These are phyloP conservation scores for Zygosaccharomyces pseudobailii DNA, from an alignment of 1,139 yeast species.

Conservation along the genomic window DNA sequence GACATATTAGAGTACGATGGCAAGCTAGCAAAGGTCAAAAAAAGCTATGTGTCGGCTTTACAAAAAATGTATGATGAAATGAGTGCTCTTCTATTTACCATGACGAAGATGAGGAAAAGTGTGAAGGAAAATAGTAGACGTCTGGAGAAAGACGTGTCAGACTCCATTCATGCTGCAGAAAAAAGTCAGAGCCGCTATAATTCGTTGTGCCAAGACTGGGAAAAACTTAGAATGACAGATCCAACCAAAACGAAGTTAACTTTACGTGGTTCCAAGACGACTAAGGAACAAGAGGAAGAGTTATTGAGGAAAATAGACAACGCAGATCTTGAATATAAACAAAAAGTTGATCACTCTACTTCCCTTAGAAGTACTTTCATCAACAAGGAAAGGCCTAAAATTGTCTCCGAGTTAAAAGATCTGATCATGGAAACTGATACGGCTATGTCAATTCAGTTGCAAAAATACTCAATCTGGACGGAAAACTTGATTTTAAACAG, in stretches of 20 bases:
- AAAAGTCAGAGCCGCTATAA: constrained; percentile 82
- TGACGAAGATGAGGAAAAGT: constrained; percentile 65
- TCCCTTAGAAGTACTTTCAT: constrained; percentile 70
- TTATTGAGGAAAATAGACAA: constrained; percentile 70
- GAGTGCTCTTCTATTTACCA: constrained; percentile 62
- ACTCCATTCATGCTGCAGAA: constrained; percentile 77
- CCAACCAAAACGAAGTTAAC: constrained; percentile 79
- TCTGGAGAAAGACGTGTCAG: constrained; percentile 77
- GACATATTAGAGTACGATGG: constrained; percentile 75
- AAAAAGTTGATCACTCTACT: constrained; percentile 68
- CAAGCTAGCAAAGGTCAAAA: constrained; percentile 63
- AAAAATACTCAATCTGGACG: constrained; percentile 80
- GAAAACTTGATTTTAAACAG: constrained; percentile 80
- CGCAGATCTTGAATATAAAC: constrained; percentile 83
- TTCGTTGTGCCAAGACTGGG: constrained; percentile 81
- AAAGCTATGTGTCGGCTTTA: constrained; percentile 72
- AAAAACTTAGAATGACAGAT: constrained; percentile 72
- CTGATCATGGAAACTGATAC: constrained; percentile 81
- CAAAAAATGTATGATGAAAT: constrained; percentile 85
- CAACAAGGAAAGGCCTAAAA: constrained; percentile 70
- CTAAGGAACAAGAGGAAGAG: constrained; percentile 91
- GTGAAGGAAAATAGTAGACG: constrained; percentile 78
- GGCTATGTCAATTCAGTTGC: constrained; percentile 82
- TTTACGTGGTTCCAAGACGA: constrained; percentile 67
- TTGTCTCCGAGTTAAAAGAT: constrained; percentile 67